phyloP scores from a whole-genome alignment of 768 basidiomycete species.

The Phylloporus scabripes region DNA sequence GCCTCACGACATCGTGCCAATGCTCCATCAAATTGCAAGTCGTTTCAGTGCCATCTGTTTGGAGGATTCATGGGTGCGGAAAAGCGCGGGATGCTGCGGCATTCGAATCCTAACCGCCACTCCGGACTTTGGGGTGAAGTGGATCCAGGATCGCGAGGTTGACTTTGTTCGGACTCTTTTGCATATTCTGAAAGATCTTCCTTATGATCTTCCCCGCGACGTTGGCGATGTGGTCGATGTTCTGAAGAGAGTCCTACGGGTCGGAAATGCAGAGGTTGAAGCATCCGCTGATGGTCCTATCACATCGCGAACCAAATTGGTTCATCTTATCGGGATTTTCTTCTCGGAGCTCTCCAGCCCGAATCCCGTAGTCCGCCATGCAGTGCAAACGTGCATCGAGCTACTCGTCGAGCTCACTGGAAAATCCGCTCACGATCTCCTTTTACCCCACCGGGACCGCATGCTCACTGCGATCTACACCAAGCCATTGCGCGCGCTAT shows the following conservation, averaged over 20 bases:
- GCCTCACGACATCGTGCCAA: constrained; percentile 52
- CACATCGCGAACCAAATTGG: constrained; percentile 47
- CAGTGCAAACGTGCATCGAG: constrained; percentile 75
- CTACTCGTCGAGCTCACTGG: constrained; percentile 70
- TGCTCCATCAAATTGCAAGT: constrained; percentile 77
- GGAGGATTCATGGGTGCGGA: constrained; percentile 85
- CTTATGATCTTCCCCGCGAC: constrained; percentile 79
- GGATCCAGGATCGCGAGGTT: constrained; percentile 82
- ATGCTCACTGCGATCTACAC: constrained; percentile 88
- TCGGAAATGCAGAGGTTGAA: constrained; percentile 50
- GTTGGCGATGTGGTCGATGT: constrained; percentile 74
- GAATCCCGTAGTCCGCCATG: constrained; percentile 77
- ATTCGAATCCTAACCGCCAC: constrained; percentile 75
- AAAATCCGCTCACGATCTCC: constrained; percentile 68
- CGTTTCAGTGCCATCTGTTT: constrained; percentile 84
- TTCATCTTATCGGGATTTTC: constrained; percentile 75
- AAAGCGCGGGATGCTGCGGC: constrained; percentile 85
- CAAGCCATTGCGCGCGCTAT: constrained; percentile 93
- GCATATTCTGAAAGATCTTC: constrained; percentile 91
- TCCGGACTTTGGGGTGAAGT: constrained; percentile 64
- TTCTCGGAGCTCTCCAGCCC: constrained; percentile 86
- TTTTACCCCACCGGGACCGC: constrained; percentile 80
- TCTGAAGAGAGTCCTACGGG: constrained; percentile 60
- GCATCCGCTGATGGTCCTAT: constrained; percentile 39
- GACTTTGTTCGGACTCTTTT: constrained; percentile 88